Evolutionary conservation across 345 rosid species (phyloP).

Genomic region (Excoecaria agallocha): DNA sequence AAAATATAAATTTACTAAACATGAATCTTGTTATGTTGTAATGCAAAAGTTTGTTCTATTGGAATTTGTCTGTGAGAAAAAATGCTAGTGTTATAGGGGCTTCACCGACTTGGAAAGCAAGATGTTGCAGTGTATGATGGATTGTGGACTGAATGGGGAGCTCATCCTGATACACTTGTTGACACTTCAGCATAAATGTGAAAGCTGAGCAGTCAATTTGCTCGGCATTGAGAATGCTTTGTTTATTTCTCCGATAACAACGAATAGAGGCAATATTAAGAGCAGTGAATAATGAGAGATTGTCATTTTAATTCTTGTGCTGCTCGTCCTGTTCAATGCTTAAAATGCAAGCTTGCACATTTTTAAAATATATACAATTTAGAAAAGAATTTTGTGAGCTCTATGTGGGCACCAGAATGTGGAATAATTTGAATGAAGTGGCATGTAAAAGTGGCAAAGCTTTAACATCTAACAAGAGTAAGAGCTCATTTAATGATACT

Average conservation of each 20-base stretch:
- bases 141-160: slow-evolving; percentile 99
- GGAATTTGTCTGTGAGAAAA: too few relatives aligned
- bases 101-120: slow-evolving; percentile 78
- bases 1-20: too few relatives aligned
- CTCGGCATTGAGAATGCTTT: neutral
- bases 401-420: too few relatives aligned
- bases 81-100: slow-evolving; percentile 45
- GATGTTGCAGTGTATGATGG: slow-evolving; percentile 93
- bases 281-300: neutral
- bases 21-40: too few relatives aligned
- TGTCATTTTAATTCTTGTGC: neutral
- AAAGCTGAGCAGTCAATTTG: neutral
- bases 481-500: too few relatives aligned
- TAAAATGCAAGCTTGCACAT: too few relatives aligned
- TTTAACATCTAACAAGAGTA: too few relatives aligned
- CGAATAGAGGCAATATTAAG: neutral
- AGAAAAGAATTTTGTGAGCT: too few relatives aligned
- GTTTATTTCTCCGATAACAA: neutral
- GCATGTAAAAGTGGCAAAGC: too few relatives aligned
- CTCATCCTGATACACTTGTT: slow-evolving; percentile 51
- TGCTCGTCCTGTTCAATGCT: neutral
- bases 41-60: too few relatives aligned
- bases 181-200: slow-evolving; percentile 7
- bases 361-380: too few relatives aligned
- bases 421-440: too few relatives aligned